These are phyloP conservation scores for Quillaja saponaria DNA, from an alignment of 306 rosid species.

Conservation along the genomic window DNA sequence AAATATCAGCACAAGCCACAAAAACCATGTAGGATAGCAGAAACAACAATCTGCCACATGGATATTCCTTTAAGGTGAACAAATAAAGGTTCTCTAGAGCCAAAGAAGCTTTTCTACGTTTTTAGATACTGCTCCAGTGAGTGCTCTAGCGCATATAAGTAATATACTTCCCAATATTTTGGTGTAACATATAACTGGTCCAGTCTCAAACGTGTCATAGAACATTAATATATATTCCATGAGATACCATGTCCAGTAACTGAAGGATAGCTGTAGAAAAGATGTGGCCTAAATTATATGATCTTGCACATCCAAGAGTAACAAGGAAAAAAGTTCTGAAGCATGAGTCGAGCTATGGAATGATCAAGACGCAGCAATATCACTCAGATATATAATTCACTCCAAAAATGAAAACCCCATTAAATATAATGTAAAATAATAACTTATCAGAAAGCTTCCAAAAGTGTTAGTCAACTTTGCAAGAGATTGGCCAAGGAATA, in stretches of 20 bases:
- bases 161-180: background rate
- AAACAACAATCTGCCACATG: no score
- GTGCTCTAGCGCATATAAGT: background rate
- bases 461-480: conserved; percentile 9
- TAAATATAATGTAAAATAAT: no score
- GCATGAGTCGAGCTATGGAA: background rate
- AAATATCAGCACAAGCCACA: no score
- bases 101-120: no score
- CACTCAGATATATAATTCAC: no score
- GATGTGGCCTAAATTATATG: background rate
- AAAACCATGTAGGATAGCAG: no score
- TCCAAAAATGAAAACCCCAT: background rate
- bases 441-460: background rate
- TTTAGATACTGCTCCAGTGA: background rate
- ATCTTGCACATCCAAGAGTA: background rate
- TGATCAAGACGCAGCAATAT: no score
- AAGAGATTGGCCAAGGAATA: background rate
- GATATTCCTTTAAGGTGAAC: no score
- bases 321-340: conserved; percentile 17
- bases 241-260: background rate
- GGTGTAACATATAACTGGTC: background rate
- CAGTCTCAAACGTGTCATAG: background rate
- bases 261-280: no score
- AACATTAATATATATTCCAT: background rate
- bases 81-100: no score